Base-by-base conservation (phyloP, 148 eudicot genomes). In the Rhododendron molle region DNA sequence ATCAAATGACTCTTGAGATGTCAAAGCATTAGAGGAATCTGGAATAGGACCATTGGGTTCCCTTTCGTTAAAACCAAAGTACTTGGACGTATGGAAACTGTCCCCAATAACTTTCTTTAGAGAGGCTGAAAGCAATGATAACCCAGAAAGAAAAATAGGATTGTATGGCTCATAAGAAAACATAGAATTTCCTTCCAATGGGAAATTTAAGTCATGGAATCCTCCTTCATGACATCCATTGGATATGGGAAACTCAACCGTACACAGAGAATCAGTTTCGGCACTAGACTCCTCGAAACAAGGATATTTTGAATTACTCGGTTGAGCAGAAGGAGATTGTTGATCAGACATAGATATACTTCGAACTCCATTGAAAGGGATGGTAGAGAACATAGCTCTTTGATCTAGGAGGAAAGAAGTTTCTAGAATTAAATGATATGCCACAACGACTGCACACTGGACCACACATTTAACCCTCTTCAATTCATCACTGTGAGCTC, bases 371-470 rank as follows among this genome's bases (percentile, higher is more conserved):
- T 78, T 78, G 26, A 83, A 84, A 83, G 91, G 86, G 86, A 95
- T 88, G 43, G 98, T 95, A 49, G 98, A 94, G 87, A 94, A 95
- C 98, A 97, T 95, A 76, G 94, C 92, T 60, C 90, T 89, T 87
- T 95, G 98, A 92, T 97, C 98, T 28, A 93, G 87, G 80, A 97
- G 95, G 84, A 97, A 97, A 85, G 94, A 94, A 71, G 94, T 97
- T 93, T 97, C 99, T 11, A 97, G 91, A 83, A 97, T 92, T 80
- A 95, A 91, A 92, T 97, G 95, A 90, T 95, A 94, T 86, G 99
- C 99, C 98, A 97, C 92, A 80, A 95, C 91, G 88, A 97, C 98
- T 43, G 99, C 97, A 91, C 94, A 95, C 47, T 95, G 95, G 78
- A 95, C 92, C 54, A 94, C 98, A 88, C 91, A 87, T 88, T 97